phyloP scores from a whole-genome alignment of 2,329 filamentous ascomycete genomes.

The Penicillium decumbens region DNA sequence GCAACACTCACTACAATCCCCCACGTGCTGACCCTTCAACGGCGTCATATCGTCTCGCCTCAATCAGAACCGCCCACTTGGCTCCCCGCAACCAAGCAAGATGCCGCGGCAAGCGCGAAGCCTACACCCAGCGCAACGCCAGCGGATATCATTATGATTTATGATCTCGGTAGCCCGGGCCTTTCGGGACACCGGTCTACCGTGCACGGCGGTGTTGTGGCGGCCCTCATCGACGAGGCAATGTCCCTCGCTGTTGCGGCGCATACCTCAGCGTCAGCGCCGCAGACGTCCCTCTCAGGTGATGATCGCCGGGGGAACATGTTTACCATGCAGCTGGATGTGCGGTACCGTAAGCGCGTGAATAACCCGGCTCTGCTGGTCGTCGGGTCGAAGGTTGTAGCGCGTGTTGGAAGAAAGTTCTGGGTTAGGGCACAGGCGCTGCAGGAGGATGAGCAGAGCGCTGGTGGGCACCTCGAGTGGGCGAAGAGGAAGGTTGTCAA shows the following conservation, averaged over 20 bases:
- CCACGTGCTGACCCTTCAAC: conserved; percentile 38
- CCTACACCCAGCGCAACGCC: conserved; percentile 23
- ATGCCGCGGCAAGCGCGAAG: conserved; percentile 17
- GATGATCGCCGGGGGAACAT: conserved; percentile 28
- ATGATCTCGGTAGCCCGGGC: conserved; percentile 34
- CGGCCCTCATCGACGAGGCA: conserved; percentile 43
- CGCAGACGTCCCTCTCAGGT: background rate
- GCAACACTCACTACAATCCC: conserved; percentile 40
- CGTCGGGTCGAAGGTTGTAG: conserved; percentile 35
- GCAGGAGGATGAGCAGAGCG: conserved; percentile 34
- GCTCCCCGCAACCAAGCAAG: conserved; percentile 24
- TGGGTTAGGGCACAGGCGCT: conserved; percentile 40
- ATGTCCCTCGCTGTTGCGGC: conserved; percentile 40
- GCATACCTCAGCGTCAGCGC: conserved; percentile 20
- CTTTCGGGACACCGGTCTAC: conserved; percentile 39
- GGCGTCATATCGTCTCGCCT: conserved; percentile 24
- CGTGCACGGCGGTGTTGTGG: conserved; percentile 41
- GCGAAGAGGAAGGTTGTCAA: conserved; percentile 33
- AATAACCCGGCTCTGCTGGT: conserved; percentile 35
- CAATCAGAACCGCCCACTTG: conserved; percentile 21
- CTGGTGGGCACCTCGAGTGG: conserved; percentile 30
- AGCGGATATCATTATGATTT: conserved; percentile 38
- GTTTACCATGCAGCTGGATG: conserved; percentile 41
- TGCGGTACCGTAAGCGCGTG: conserved; percentile 39
- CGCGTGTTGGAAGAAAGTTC: conserved; percentile 37